phyloP scores from a whole-genome alignment of 2,329 filamentous ascomycete genomes.

The Ophiocordyceps camponoti-leonardi region DNA sequence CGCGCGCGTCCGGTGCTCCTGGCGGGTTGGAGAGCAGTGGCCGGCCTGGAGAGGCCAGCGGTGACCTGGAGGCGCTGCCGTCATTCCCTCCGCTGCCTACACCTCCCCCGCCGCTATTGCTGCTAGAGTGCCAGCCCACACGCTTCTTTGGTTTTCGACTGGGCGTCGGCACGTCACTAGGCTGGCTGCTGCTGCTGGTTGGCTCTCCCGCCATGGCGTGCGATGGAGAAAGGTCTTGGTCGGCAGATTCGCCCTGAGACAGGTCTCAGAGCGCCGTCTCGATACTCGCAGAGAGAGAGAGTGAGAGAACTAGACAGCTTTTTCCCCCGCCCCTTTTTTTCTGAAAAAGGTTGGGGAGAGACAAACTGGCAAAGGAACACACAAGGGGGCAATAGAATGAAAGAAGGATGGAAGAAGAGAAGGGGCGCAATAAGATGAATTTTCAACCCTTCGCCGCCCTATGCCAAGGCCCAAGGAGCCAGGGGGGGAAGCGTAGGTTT shows the following conservation, averaged over 20 bases:
- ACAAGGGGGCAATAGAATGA: no score
- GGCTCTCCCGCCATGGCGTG: slow-evolving; percentile 7
- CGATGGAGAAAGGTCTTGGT: slow-evolving; percentile 4
- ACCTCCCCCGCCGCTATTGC: slow-evolving; percentile 7
- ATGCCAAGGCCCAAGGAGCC: not conserved
- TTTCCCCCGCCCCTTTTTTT: not conserved
- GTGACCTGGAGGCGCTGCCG: slow-evolving; percentile 2
- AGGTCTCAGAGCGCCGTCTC: slow-evolving; percentile 6
- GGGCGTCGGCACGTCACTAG: slow-evolving; percentile 13
- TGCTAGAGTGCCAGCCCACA: slow-evolving; percentile 19
- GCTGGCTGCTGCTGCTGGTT: slow-evolving; percentile 11
- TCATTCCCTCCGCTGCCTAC: slow-evolving; percentile 1
- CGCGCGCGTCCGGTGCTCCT: slow-evolving; percentile 19
- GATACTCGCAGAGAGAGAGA: not conserved
- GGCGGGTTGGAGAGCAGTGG: slow-evolving; percentile 10
- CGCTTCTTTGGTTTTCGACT: slow-evolving; percentile 21
- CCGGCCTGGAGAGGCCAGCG: slow-evolving; percentile 1
- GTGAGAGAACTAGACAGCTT: no score
- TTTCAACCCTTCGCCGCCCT: not conserved
- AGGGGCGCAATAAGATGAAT: not conserved
- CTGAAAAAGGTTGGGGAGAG: not conserved
- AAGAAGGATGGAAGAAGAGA: no score
- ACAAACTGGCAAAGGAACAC: no score
- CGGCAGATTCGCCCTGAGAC: slow-evolving; percentile 8
- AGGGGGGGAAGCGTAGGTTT: not conserved